Base-by-base conservation (phyloP, 176 grass and related monocot species). In the Carex parvula region DNA sequence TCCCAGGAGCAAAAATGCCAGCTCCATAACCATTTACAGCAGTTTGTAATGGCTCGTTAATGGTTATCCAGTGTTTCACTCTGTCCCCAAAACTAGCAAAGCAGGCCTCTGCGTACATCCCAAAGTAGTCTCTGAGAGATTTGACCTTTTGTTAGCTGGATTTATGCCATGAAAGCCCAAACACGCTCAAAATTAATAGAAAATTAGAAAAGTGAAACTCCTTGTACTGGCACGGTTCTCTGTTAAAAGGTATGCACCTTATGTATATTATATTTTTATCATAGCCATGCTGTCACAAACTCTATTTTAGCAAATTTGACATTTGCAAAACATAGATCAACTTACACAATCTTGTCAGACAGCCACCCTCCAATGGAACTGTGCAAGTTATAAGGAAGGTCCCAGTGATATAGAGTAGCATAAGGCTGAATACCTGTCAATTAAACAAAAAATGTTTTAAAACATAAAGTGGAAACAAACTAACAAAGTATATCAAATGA, bases 41-140 rank as follows among this genome's bases (percentile, higher is more conserved):
- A 89, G 96, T 99, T 90, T 99, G 96, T 82, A 95, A 91, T 84
- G 96, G 96, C 85, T 99, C 96, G 84, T 99, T 99, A 82, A 99
- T 89, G 85, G 96, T 95, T 78, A 95, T 89, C 96, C 96, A 99
- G 71, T 81, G 89, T 87, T 99, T 95, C 69, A 99, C 96, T 90
- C 93, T 99, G 71, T 99, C 96, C 56, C 96, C 96, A 83, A 95
- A 99, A 79, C 86, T 93, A 52, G 89, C 91, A 90, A 99, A 99
- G 81, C 96, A 99, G 84, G 91, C 93, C 88, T 99, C 96, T 88
- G 96, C 96, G 84, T 99, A 99, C 53, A 92, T 73, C 75, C 89
- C 88, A 93, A 95, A 99, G 91, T 90, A 95, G 53, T 88, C 93
- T 84, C 96, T 99, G 93, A 80, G 52, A 90, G 18, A 84, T 83